Conservation (phyloP, 2,329 filamentous ascomycete genomes). For the Penicillium janthinellum region DNA sequence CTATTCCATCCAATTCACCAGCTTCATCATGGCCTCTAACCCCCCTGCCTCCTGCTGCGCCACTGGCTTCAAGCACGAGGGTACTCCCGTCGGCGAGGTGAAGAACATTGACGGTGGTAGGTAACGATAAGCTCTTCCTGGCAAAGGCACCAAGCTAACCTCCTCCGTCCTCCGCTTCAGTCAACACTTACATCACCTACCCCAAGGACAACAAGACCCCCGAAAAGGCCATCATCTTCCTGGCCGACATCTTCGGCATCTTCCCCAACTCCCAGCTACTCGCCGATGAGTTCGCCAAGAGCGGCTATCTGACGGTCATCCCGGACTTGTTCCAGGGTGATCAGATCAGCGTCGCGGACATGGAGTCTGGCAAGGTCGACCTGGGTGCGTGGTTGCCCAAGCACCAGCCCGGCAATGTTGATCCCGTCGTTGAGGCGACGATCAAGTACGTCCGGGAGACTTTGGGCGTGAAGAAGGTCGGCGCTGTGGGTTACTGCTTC, state of each 20-base stretch:
- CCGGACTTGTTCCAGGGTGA: conserved; percentile 73
- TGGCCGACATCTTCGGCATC: conserved; percentile 62
- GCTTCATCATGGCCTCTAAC: conserved; percentile 53
- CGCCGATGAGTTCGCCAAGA: conserved; percentile 73
- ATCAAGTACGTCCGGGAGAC: conserved; percentile 61
- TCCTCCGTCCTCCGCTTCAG: conserved; percentile 35
- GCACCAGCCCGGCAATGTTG: conserved; percentile 53
- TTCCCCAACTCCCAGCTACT: conserved; percentile 64
- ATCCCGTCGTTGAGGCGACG: conserved; percentile 55
- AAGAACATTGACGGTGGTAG: conserved; percentile 51
- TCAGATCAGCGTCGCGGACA: conserved; percentile 56
- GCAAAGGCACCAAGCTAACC: not conserved
- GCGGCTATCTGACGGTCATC: conserved; percentile 70
- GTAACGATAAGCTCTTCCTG: conserved; percentile 11
- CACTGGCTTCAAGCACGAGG: conserved; percentile 55
- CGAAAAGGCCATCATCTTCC: conserved; percentile 58
- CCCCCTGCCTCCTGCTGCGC: conserved; percentile 53
- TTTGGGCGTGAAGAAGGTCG: conserved; percentile 61
- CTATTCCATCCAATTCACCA: not conserved
- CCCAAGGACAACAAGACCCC: conserved; percentile 54
- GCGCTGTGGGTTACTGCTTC: conserved; percentile 72
- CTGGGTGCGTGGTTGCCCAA: conserved; percentile 53
- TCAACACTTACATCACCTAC: conserved; percentile 58
- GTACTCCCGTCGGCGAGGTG: conserved; percentile 50
- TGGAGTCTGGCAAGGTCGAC: conserved; percentile 50